Percentiles rank a stretch among this genome's conserved stretches.
phyloP scores from a whole-genome alignment of 2,329 filamentous ascomycete species.

The Reticulascus tulasneorum region DNA sequence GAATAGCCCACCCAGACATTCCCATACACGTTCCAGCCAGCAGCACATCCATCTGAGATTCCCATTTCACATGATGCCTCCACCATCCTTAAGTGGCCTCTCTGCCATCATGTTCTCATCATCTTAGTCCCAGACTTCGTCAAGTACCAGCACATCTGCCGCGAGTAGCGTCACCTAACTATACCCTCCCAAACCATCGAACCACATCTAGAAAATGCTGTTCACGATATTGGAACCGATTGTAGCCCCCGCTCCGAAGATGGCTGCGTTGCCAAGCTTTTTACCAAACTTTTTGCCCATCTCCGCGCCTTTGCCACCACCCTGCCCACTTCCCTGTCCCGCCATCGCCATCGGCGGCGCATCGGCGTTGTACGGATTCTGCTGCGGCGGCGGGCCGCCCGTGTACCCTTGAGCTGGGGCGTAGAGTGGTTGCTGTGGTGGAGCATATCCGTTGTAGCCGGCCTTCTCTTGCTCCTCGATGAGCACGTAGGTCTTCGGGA shows the following conservation, averaged over 20 bases:
- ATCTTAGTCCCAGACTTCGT: no score
- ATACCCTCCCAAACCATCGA: no score
- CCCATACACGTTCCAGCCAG: no score
- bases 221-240: constrained; percentile 89
- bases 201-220: constrained; percentile 68
- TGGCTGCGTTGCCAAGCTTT: constrained; percentile 76
- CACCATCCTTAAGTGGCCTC: no score
- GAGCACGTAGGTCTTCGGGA: constrained; percentile 87
- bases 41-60: no score
- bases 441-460: constrained; percentile 21
- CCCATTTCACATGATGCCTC: no score
- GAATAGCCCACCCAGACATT: no score
- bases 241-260: constrained; percentile 90
- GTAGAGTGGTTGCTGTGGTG: constrained; percentile 14
- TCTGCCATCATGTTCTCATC: no score
- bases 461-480: constrained; percentile 46
- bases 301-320: constrained; percentile 63
- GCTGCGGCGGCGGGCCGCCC: constrained; percentile 41
- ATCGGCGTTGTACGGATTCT: constrained; percentile 63
- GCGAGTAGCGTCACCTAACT: no score
- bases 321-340: constrained; percentile 48
- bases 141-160: no score
- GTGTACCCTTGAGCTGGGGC: constrained; percentile 30
- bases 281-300: constrained; percentile 94
- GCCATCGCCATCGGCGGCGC: constrained; percentile 73